Conservation (phyloP, 2,329 filamentous ascomycete genomes). For the Penicillium sumatraense region DNA sequence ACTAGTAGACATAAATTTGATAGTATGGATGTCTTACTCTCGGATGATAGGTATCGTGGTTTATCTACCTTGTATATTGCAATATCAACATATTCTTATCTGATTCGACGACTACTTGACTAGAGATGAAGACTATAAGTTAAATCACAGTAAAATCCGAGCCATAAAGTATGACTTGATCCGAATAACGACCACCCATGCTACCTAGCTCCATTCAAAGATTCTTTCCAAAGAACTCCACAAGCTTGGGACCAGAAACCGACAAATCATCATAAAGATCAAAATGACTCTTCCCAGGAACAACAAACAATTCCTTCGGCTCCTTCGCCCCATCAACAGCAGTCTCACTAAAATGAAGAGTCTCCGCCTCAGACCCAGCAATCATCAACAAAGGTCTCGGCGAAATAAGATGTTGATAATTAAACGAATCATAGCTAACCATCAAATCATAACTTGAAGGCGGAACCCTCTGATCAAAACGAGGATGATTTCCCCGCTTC, state of each 20-base stretch:
- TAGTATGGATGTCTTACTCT: too few relatives aligned
- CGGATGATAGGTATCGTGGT: too few relatives aligned
- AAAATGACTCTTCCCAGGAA: slow-evolving; percentile 34
- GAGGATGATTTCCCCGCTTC: slow-evolving; percentile 24
- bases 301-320: slow-evolving; percentile 39
- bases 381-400: slow-evolving; percentile 34
- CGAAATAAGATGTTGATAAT: slow-evolving; percentile 26
- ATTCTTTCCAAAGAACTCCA: slow-evolving; percentile 3
- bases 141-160: too few relatives aligned
- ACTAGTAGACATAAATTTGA: not conserved
- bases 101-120: too few relatives aligned
- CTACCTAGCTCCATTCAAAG: too few relatives aligned
- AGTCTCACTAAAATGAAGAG: slow-evolving; percentile 19
- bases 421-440: slow-evolving; percentile 31
- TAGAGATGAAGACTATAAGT: too few relatives aligned
- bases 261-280: slow-evolving; percentile 22
- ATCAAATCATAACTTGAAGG: slow-evolving; percentile 28
- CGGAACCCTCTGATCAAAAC: slow-evolving; percentile 22
- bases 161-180: too few relatives aligned
- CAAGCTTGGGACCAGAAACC: not conserved
- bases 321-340: slow-evolving; percentile 22
- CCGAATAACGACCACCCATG: too few relatives aligned
- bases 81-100: too few relatives aligned
- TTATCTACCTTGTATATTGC: too few relatives aligned
- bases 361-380: slow-evolving; percentile 17